Percentiles rank a stretch among this genome's conserved stretches.
These are phyloP conservation scores for Berkeleyomyces rouxiae DNA, from an alignment of 2,329 filamentous ascomycete genomes.

Conservation along the genomic window DNA sequence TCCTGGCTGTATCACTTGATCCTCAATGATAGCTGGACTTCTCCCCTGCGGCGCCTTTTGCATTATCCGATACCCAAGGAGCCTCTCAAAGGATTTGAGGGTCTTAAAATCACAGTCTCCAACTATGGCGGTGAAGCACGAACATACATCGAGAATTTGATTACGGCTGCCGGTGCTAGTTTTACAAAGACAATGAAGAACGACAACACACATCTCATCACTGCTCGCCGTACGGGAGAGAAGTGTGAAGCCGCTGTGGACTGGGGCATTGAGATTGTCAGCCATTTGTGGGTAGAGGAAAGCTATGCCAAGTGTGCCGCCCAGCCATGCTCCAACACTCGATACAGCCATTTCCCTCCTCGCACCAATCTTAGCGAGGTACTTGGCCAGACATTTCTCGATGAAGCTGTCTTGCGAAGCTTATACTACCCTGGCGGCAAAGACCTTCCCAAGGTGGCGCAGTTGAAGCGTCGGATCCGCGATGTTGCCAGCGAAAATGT, in stretches of 20 bases:
- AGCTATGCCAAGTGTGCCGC: constrained; percentile 80
- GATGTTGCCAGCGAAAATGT: constrained; percentile 36
- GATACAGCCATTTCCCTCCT: constrained; percentile 73
- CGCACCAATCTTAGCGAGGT: constrained; percentile 87
- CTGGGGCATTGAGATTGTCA: constrained; percentile 80
- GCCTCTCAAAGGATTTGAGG: constrained; percentile 64
- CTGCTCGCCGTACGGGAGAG: constrained; percentile 74
- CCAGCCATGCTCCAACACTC: constrained; percentile 52
- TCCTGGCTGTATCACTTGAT: constrained; percentile 91
- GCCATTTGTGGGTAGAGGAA: constrained; percentile 95
- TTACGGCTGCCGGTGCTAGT: constrained; percentile 65
- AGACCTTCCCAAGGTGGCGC: constrained; percentile 27
- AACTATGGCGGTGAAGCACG: constrained; percentile 94
- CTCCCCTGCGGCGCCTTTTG: constrained; percentile 62
- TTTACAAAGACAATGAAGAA: constrained; percentile 92
- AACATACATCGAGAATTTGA: constrained; percentile 82
- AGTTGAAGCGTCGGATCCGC: constrained; percentile 33
- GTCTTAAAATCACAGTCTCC: constrained; percentile 69
- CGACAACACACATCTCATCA: constrained; percentile 91
- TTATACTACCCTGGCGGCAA: constrained; percentile 52
- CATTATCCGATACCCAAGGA: constrained; percentile 74
- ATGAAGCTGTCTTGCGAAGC: constrained; percentile 42
- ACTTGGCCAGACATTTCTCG: constrained; percentile 73
- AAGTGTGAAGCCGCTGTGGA: constrained; percentile 86
- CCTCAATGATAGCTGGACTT: constrained; percentile 75